Percentiles rank a stretch among this genome's conserved stretches.
These are phyloP conservation scores for Tubosaeta brunneosetosa DNA, from an alignment of 768 basidiomycete species.

Conservation along the genomic window DNA sequence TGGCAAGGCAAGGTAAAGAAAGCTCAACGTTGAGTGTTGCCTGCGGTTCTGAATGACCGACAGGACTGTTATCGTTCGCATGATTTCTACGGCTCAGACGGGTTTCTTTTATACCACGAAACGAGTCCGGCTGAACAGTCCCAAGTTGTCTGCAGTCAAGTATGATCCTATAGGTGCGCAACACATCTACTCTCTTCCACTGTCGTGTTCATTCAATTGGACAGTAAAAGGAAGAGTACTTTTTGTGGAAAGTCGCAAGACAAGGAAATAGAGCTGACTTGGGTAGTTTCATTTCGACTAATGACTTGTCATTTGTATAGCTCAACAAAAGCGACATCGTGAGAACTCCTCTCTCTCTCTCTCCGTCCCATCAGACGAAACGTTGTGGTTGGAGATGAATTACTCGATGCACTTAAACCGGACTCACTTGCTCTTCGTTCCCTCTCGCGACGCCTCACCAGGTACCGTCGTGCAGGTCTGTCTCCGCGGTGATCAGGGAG, in stretches of 20 bases:
- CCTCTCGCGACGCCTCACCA: not conserved
- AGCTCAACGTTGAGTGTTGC: not conserved
- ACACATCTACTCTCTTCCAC: not conserved
- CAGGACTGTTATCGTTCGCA: constrained; percentile 80
- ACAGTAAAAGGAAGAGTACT: constrained; percentile 68
- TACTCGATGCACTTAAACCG: constrained; percentile 19
- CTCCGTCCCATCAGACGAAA: not conserved
- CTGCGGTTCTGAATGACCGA: not conserved
- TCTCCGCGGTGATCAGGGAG: constrained; percentile 12
- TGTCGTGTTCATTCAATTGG: not conserved
- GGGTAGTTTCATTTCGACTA: not conserved
- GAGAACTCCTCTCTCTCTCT: not conserved
- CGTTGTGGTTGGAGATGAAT: not conserved
- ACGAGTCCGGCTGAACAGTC: constrained; percentile 59
- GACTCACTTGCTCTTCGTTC: constrained; percentile 25
- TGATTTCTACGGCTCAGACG: constrained; percentile 88
- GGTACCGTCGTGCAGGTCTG: constrained; percentile 25
- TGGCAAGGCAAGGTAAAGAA: constrained; percentile 51
- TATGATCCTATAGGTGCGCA: constrained; percentile 82
- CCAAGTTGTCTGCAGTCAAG: constrained; percentile 86
- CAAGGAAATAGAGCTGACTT: constrained; percentile 45
- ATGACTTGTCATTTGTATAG: not conserved
- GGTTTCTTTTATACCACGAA: constrained; percentile 89
- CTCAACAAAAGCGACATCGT: not conserved
- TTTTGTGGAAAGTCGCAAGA: constrained; percentile 77